Percentiles rank a stretch among this genome's conserved stretches.
phyloP scores from a whole-genome alignment of 2,329 filamentous ascomycete species.

The Penicillium palitans region DNA sequence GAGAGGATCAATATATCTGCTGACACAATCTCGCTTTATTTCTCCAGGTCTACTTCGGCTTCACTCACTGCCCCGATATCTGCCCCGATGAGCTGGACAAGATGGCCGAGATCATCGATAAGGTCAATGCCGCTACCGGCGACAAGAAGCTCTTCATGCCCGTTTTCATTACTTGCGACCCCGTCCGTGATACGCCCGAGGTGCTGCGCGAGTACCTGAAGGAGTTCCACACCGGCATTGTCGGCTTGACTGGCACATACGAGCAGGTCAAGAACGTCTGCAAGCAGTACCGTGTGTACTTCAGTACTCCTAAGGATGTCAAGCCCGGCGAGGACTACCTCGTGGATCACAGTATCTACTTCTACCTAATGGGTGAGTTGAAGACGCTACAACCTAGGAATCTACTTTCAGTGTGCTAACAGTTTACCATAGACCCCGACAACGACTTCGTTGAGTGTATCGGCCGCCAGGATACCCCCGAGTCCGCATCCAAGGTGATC shows the following conservation, averaged over 20 bases:
- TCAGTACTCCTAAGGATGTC: conserved; percentile 84
- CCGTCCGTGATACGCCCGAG: conserved; percentile 81
- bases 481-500: conserved; percentile 81
- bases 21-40: conserved; percentile 1
- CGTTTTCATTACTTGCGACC: conserved; percentile 94
- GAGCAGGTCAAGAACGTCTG: conserved; percentile 92
- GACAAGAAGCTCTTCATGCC: conserved; percentile 60
- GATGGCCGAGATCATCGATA: conserved; percentile 94
- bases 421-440: conserved; percentile 69
- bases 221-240: conserved; percentile 84
- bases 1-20: background rate
- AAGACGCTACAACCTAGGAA: background rate
- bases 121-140: conserved; percentile 47
- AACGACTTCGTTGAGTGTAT: conserved; percentile 98
- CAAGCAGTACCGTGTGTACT: conserved; percentile 96
- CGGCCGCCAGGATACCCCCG: conserved; percentile 88
- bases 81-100: conserved; percentile 99
- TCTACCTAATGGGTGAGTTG: conserved; percentile 83
- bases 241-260: conserved; percentile 90
- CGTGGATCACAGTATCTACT: conserved; percentile 99
- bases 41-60: conserved; percentile 88
- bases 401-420: conserved; percentile 1
- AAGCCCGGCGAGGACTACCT: conserved; percentile 94
- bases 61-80: conserved; percentile 97
- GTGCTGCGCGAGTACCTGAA: conserved; percentile 81